phyloP scores from a whole-genome alignment of 352 stramenopile species.

The Phytopythium chamaehyphon region DNA sequence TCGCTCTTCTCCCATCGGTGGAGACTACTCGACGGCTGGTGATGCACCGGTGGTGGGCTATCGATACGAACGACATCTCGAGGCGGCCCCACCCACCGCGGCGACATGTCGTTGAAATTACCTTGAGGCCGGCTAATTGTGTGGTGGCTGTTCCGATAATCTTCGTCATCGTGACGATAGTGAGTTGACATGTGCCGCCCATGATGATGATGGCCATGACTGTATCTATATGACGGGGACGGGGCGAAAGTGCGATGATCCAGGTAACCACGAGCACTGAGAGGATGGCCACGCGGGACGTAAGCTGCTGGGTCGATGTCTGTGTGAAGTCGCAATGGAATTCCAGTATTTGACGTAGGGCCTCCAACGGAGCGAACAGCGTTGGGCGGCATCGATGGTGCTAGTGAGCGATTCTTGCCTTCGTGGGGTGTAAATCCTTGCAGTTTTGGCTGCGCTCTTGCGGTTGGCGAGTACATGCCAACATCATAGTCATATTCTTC shows the following conservation, averaged over 20 bases:
- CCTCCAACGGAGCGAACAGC: too few species aligned
- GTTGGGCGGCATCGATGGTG: neutral
- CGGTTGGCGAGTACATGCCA: constrained; percentile 3
- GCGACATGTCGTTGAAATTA: neutral
- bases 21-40: neutral
- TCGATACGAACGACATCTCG: neutral
- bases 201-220: constrained; percentile 12
- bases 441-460: neutral
- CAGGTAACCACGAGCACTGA: constrained; percentile 2
- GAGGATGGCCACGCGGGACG: constrained; percentile 6
- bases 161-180: constrained; percentile 6
- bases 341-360: neutral
- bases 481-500: constrained; percentile 15
- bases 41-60: neutral
- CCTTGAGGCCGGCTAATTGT: neutral
- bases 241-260: neutral
- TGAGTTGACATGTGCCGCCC: constrained; percentile 11
- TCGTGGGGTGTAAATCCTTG: neutral
- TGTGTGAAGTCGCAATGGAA: constrained; percentile 19
- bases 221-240: neutral
- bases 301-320: constrained; percentile 26
- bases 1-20: neutral
- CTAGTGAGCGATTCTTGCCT: neutral
- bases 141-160: constrained; percentile 4
- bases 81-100: neutral